A percentile compares a stretch with the other conserved stretches of the same genome.
Conservation (phyloP, 2,329 filamentous ascomycete species). For the Aspergillus novoparasiticus region DNA sequence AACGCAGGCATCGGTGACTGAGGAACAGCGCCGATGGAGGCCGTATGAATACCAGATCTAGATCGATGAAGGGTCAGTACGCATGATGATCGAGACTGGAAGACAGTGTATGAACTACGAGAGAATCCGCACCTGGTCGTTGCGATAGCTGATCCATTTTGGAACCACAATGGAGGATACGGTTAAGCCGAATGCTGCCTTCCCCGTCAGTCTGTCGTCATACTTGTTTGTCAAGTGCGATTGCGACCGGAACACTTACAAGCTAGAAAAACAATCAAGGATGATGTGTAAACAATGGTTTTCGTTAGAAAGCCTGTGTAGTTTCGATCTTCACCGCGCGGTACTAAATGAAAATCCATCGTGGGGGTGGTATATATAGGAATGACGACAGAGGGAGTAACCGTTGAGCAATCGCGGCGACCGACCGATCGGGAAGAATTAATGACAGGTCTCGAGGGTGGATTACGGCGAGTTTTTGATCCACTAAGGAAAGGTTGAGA, state of each 20-base stretch:
- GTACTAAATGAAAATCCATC: slow-evolving; percentile 48
- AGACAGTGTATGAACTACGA: neutral
- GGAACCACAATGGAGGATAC: slow-evolving; percentile 50
- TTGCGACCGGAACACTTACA: slow-evolving; percentile 32
- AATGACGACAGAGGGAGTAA: slow-evolving; percentile 10
- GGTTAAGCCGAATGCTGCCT: slow-evolving; percentile 48
- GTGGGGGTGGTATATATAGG: slow-evolving; percentile 12
- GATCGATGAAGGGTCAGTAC: slow-evolving; percentile 18
- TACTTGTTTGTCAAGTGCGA: neutral
- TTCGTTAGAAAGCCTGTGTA: slow-evolving; percentile 53
- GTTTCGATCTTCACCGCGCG: slow-evolving; percentile 45
- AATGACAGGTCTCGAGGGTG: neutral
- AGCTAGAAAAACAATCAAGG: slow-evolving; percentile 48
- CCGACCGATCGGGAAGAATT: neutral
- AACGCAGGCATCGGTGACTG: slow-evolving; percentile 57
- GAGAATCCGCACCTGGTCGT: slow-evolving; percentile 39
- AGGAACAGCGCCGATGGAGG: slow-evolving; percentile 79
- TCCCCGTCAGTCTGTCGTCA: neutral
- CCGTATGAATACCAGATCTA: slow-evolving; percentile 70
- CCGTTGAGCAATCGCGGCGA: neutral
- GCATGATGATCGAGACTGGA: neutral
- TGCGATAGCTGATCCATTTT: slow-evolving; percentile 52
- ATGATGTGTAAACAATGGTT: slow-evolving; percentile 49
- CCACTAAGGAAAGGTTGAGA: neutral
- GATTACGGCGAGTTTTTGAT: neutral